Conservation (phyloP, 106 monocot species). For the Acanthochlamys bracteata region DNA sequence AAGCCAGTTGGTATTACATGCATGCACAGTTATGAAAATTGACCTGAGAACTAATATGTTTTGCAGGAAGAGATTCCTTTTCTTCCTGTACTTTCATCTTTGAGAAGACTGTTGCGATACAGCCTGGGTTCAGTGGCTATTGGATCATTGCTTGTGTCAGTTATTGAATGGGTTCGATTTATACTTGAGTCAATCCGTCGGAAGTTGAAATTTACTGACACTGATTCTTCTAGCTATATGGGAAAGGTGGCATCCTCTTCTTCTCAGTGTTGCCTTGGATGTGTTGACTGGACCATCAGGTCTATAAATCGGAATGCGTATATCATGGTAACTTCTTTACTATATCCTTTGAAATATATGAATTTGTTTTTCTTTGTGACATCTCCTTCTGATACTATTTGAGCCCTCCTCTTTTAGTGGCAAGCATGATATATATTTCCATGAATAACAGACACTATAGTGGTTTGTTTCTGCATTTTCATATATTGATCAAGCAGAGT, state of each 20-base stretch:
- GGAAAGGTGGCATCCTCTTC: constrained; percentile 57
- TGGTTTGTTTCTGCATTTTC: too few species aligned
- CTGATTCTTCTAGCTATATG: constrained; percentile 21
- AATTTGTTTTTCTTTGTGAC: too few species aligned
- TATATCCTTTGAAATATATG: too few species aligned
- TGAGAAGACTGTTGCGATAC: constrained; percentile 73
- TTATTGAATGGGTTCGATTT: constrained; percentile 73
- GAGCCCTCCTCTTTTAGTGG: too few species aligned
- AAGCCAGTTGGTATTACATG: too few species aligned
- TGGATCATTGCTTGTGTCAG: constrained; percentile 72
- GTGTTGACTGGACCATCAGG: constrained; percentile 68
- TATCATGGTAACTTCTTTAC: constrained; percentile 52
- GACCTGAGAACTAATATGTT: background rate
- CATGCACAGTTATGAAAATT: too few species aligned
- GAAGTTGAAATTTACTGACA: constrained; percentile 40
- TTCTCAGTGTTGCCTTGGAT: constrained; percentile 65
- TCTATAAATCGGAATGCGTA: constrained; percentile 75
- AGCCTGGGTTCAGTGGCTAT: constrained; percentile 92
- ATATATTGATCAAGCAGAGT: too few species aligned
- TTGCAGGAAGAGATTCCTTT: constrained; percentile 86
- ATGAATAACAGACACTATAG: too few species aligned
- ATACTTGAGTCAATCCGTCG: constrained; percentile 72
- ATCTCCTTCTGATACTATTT: too few species aligned
- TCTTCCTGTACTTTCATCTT: constrained; percentile 83
- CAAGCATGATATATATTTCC: too few species aligned